Evolutionary conservation across 805 yeast genomes (phyloP), one percentile per base, ranked within the genome.

Genomic region (Wickerhamiella alocasiicola): DNA sequence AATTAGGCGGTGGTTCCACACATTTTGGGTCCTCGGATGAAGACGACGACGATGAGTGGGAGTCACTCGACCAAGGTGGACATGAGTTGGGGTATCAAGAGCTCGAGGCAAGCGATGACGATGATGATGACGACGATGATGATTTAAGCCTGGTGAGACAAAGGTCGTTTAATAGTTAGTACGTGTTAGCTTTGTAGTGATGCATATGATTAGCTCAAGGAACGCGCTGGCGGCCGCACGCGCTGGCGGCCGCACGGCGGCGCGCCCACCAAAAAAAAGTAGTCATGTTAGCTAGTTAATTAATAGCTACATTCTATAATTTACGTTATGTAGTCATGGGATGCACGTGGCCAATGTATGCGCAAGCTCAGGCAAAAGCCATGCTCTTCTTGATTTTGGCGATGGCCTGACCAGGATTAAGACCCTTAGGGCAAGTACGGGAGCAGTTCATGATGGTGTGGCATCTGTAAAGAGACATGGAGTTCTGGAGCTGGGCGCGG

Each of bases 361-460:
- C n/a, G n/a, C n/a, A n/a, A n/a, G n/a, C n/a, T n/a, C n/a, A n/a
- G 9, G 40, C 40, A 18, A 81, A 72, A 40, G 95, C 91, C 72
- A 91, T 73, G 59, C 77, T 76, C 70, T 84, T 87, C 74, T 91
- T 91, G 65, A 91, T 85, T 66, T 84, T 85, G 49, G 97, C 97
- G 66, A 91, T 91, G 44, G 98, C 97, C 55, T 62, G 71, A 68
- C 97, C 98, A 35, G 98, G 98, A 67, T 91, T 91, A 69, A 91
- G 74, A 49, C 95, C 96, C 78, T 91, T 81, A 54, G 98, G 98
- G 71, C 98, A 91, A 44, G 98, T 91, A 61, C 75, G 79, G 40
- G 98, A 74, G 76, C 98, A 91, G 76, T 91, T 91, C 95, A 91
- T 82, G 60, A 91, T 91, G 45, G 98, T 91, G 71, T 88, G 98